phyloP scores from a whole-genome alignment of 2,329 filamentous ascomycete genomes.

The Fusarium metavorans region DNA sequence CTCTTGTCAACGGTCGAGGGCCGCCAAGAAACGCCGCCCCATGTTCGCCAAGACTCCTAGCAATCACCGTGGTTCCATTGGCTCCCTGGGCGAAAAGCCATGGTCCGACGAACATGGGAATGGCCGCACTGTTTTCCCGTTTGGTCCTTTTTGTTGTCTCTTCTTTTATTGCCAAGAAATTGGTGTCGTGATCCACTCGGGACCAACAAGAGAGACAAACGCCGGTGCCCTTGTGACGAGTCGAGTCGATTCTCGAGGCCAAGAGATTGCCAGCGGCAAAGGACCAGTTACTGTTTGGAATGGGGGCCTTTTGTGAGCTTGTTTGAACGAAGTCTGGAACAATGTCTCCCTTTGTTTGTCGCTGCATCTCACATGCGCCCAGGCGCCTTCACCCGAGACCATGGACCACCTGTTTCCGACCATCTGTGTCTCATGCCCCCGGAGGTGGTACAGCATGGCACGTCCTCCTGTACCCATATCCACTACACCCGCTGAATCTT shows the following conservation, averaged over 20 bases:
- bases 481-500: background rate
- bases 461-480: background rate
- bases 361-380: background rate
- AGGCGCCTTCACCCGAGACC: background rate
- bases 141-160: slow-evolving; percentile 3
- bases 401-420: background rate
- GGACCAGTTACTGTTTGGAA: background rate
- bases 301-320: slow-evolving; percentile 8
- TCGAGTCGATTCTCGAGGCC: background rate
- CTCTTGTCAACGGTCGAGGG: slow-evolving; percentile 11
- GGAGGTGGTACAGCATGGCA: background rate
- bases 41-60: slow-evolving; percentile 1
- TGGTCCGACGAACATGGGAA: slow-evolving; percentile 8
- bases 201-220: background rate
- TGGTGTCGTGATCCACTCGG: slow-evolving; percentile 6
- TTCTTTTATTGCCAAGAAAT: slow-evolving; percentile 23
- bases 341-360: background rate
- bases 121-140: slow-evolving; percentile 19
- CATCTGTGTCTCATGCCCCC: background rate
- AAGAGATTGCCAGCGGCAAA: background rate
- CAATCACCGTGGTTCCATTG: slow-evolving; percentile 3
- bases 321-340: background rate
- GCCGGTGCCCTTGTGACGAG: slow-evolving; percentile 1
- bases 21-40: background rate
- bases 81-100: background rate